phyloP scores from a whole-genome alignment of 768 basidiomycete species.

The Infundibulicybe gibba region DNA sequence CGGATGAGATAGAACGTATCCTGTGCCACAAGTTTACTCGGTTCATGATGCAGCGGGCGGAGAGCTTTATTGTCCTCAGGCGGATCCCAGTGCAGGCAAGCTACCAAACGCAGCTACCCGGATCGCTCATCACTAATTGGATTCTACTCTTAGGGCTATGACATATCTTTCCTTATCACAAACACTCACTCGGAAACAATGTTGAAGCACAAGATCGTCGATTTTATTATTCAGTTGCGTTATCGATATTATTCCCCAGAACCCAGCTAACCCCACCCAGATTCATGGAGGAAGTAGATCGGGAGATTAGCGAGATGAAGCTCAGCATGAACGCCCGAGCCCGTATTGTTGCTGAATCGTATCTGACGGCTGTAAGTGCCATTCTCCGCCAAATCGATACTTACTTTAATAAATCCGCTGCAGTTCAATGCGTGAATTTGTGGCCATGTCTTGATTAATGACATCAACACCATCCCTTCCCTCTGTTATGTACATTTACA shows the following conservation, averaged over 20 bases:
- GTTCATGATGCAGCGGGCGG: slow-evolving; percentile 99
- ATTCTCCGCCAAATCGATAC: too few relatives aligned
- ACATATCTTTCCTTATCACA: slow-evolving; percentile 97
- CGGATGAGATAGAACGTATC: slow-evolving; percentile 97
- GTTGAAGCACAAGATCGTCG: slow-evolving; percentile 99
- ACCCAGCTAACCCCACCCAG: slow-evolving; percentile 30
- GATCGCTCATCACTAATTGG: background rate
- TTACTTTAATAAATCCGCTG: too few relatives aligned
- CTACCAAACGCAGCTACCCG: slow-evolving; percentile 4
- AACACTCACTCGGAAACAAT: slow-evolving; percentile 97
- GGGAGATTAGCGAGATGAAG: slow-evolving; percentile 99
- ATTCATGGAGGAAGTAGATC: slow-evolving; percentile 99
- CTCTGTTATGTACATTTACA: too few relatives aligned
- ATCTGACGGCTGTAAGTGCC: slow-evolving; percentile 77
- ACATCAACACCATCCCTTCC: too few relatives aligned
- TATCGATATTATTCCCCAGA: slow-evolving; percentile 2
- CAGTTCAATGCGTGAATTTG: too few relatives aligned
- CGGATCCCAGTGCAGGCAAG: slow-evolving; percentile 87
- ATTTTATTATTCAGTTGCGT: slow-evolving; percentile 96
- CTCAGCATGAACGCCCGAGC: slow-evolving; percentile 94
- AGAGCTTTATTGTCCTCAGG: slow-evolving; percentile 94
- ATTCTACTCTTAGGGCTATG: slow-evolving; percentile 75
- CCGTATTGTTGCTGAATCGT: slow-evolving; percentile 96
- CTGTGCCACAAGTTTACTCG: slow-evolving; percentile 97
- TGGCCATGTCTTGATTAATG: too few relatives aligned